These are phyloP conservation scores for Quercus ilex DNA, from an alignment of 306 rosid species.

Conservation along the genomic window DNA sequence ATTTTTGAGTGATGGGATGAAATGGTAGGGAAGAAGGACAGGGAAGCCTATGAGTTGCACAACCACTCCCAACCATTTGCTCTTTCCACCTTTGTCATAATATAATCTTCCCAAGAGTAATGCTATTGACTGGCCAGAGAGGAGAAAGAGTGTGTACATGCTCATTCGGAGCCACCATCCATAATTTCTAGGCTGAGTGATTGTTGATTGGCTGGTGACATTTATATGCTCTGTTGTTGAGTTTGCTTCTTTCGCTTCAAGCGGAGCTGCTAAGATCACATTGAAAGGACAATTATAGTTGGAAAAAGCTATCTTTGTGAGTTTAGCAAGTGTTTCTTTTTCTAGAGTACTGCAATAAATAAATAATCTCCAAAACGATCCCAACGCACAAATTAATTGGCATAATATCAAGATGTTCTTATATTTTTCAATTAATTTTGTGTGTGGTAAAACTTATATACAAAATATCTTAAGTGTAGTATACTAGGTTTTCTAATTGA, in stretches of 20 bases:
- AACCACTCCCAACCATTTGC: slow-evolving; percentile 31
- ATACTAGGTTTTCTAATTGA: too few relatives aligned
- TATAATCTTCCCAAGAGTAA: slow-evolving; percentile 36
- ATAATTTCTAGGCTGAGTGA: neutral
- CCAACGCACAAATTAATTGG: too few relatives aligned
- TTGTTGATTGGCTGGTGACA: neutral
- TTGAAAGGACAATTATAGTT: neutral
- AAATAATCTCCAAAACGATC: too few relatives aligned
- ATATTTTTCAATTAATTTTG: too few relatives aligned
- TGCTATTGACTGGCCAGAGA: slow-evolving; percentile 33
- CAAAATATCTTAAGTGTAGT: too few relatives aligned
- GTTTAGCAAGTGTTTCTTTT: too few relatives aligned
- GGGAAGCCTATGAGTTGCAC: slow-evolving; percentile 37
- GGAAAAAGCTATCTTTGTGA: neutral
- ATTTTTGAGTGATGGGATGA: slow-evolving; percentile 14
- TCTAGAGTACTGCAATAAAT: too few relatives aligned
- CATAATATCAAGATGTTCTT: too few relatives aligned
- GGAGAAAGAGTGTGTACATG: slow-evolving; percentile 12
- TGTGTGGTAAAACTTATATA: too few relatives aligned
- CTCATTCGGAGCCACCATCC: slow-evolving; percentile 29
- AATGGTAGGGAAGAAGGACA: slow-evolving; percentile 26
- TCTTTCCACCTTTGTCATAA: slow-evolving; percentile 35
- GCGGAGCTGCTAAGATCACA: neutral
- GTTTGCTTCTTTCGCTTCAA: neutral
- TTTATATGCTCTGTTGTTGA: neutral